phyloP scores from a whole-genome alignment of 106 monocot species.

The Dendrobium chrysotoxum region DNA sequence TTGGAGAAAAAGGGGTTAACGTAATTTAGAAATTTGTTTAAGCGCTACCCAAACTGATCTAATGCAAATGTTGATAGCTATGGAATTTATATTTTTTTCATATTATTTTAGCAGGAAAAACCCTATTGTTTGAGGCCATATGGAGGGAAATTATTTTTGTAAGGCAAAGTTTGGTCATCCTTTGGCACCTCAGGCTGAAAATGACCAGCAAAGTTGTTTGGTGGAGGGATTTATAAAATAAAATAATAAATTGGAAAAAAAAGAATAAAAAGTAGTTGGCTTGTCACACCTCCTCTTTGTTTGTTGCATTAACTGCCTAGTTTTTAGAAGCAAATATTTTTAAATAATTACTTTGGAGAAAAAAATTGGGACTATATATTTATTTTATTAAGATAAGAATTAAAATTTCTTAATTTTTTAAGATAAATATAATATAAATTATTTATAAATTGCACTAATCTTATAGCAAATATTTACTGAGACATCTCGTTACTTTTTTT shows the following conservation, averaged over 20 bases:
- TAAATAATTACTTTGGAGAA: too few species aligned
- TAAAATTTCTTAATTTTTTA: too few species aligned
- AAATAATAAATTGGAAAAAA: neutral
- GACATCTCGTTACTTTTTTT: too few species aligned
- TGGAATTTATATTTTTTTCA: neutral
- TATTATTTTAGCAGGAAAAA: neutral
- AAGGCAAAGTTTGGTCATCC: neutral
- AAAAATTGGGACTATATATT: too few species aligned
- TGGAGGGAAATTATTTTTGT: neutral
- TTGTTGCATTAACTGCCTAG: too few species aligned
- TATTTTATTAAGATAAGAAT: too few species aligned
- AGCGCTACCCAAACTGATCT: neutral
- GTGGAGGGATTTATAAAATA: neutral
- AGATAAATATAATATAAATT: too few species aligned
- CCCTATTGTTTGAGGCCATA: neutral
- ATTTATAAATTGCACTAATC: too few species aligned
- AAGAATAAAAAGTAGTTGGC: neutral
- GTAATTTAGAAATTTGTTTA: neutral
- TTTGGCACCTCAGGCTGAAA: neutral
- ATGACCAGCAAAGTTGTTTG: neutral
- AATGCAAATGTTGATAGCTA: neutral
- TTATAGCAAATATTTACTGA: too few species aligned
- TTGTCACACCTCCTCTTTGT: neutral
- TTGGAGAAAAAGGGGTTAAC: too few species aligned
- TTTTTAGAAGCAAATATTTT: too few species aligned